phyloP scores from a whole-genome alignment of 176 grass and related monocot species.

The Saccharum spontaneum region DNA sequence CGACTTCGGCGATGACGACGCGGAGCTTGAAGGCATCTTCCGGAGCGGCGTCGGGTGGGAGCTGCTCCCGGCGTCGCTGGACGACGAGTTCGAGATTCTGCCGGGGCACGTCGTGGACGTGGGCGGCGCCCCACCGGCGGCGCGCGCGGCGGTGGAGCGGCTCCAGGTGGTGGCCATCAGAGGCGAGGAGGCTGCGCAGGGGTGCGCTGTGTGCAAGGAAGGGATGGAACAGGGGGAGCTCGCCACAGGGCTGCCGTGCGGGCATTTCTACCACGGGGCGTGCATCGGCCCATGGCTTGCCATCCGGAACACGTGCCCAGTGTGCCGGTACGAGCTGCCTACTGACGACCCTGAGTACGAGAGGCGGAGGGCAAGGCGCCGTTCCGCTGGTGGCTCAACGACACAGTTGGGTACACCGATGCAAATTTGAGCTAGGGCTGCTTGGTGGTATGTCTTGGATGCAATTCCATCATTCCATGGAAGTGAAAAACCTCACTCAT shows the following conservation, averaged over 20 bases:
- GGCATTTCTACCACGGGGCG: slow-evolving; percentile 58
- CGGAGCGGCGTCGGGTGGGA: slow-evolving; percentile 53
- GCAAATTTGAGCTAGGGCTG: slow-evolving; percentile 25
- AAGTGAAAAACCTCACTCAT: slow-evolving; percentile 40
- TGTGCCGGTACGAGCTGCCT: slow-evolving; percentile 75
- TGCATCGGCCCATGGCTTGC: slow-evolving; percentile 72
- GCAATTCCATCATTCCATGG: not conserved
- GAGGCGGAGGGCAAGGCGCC: slow-evolving; percentile 32
- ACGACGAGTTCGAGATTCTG: slow-evolving; percentile 63
- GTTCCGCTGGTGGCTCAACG: not conserved
- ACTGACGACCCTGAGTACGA: slow-evolving; percentile 80
- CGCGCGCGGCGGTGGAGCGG: slow-evolving; percentile 46
- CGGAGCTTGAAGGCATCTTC: slow-evolving; percentile 45
- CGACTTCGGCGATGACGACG: slow-evolving; percentile 36
- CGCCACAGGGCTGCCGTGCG: slow-evolving; percentile 56
- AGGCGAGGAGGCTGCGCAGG: slow-evolving; percentile 15
- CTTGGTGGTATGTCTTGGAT: slow-evolving; percentile 28
- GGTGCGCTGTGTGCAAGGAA: slow-evolving; percentile 77
- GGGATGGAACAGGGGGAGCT: slow-evolving; percentile 53
- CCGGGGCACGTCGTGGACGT: slow-evolving; percentile 43
- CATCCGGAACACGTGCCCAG: slow-evolving; percentile 67
- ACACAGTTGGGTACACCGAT: not conserved
- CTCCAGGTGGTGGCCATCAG: slow-evolving; percentile 50
- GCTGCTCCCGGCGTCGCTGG: slow-evolving; percentile 49
- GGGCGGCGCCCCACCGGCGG: slow-evolving; percentile 57